Evolutionary conservation across 139 green algal genomes (phyloP), one percentile per base, ranked within the genome.

Genomic region (Auxenochlorella pyrenoidosa): DNA sequence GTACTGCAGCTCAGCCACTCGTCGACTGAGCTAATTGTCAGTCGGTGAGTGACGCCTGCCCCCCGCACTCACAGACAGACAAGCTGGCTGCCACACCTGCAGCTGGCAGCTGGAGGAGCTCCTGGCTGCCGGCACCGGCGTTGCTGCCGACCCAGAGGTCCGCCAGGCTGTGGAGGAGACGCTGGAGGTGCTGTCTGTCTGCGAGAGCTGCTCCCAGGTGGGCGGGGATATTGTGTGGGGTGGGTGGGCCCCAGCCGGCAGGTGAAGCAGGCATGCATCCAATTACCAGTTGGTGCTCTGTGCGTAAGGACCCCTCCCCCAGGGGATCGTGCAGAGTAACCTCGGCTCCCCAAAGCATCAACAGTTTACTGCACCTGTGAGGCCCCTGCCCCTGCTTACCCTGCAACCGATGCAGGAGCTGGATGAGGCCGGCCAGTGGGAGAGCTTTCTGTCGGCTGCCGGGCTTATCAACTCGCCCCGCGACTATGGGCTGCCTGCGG

Each of bases 21-120:
- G n/a, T n/a, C n/a, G n/a, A n/a, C n/a, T n/a, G n/a, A n/a, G n/a
- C n/a, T n/a, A n/a, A n/a, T n/a, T n/a, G n/a, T n/a, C n/a, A n/a
- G n/a, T n/a, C n/a, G n/a, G n/a, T n/a, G n/a, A n/a, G n/a, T n/a
- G n/a, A n/a, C n/a, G n/a, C n/a, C n/a, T n/a, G n/a, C n/a, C n/a
- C n/a, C n/a, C n/a, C n/a, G n/a, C n/a, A n/a, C n/a, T n/a, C n/a
- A n/a, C n/a, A n/a, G n/a, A n/a, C n/a, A n/a, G n/a, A n/a, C n/a
- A n/a, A n/a, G n/a, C n/a, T n/a, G n/a, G n/a, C n/a, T 58, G 8
- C 12, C 59, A 5, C 68, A 43, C 21, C 26, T 79, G 73, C 73
- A 79, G 73, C 43, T 36, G 24, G 10, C 73, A 79, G 73, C 73
- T 79, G 73, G 43, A 79, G 41, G 73, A 79, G 73, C 24, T 79